These are phyloP conservation scores for Scedosporium minutisporum DNA, from an alignment of 2,329 filamentous ascomycete species.

Conservation along the genomic window DNA sequence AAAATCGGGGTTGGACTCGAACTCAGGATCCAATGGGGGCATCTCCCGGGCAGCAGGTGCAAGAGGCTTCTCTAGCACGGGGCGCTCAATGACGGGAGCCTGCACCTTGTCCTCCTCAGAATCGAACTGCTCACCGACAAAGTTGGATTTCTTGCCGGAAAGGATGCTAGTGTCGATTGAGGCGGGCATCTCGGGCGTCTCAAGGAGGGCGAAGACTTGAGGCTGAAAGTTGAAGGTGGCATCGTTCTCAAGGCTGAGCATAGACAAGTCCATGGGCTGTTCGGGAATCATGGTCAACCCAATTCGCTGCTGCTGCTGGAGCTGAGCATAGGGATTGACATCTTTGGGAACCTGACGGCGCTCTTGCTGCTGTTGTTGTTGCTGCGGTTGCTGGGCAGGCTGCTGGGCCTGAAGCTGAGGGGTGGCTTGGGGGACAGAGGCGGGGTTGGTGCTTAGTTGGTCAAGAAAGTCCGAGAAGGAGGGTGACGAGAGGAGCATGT, in stretches of 20 bases:
- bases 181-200: slow-evolving; percentile 56
- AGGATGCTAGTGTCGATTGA: slow-evolving; percentile 51
- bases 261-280: slow-evolving; percentile 63
- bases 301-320: slow-evolving; percentile 55
- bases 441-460: slow-evolving; percentile 53
- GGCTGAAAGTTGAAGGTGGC: slow-evolving; percentile 52
- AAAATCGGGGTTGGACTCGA: slow-evolving; percentile 54
- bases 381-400: slow-evolving; percentile 21
- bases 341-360: slow-evolving; percentile 54
- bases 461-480: slow-evolving; percentile 77
- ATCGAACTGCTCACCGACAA: slow-evolving; percentile 35
- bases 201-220: slow-evolving; percentile 64
- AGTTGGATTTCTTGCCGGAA: slow-evolving; percentile 60
- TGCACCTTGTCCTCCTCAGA: slow-evolving; percentile 47
- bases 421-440: slow-evolving; percentile 28
- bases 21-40: slow-evolving; percentile 38
- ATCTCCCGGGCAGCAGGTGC: slow-evolving; percentile 18
- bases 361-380: slow-evolving; percentile 28
- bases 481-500: slow-evolving; percentile 69
- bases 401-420: slow-evolving; percentile 21
- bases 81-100: slow-evolving; percentile 41
- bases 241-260: slow-evolving; percentile 50
- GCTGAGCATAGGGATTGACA: slow-evolving; percentile 49
- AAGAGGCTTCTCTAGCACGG: slow-evolving; percentile 23
- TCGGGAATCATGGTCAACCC: slow-evolving; percentile 80